A percentile compares a stretch with the other conserved stretches of the same genome.
Evolutionary conservation across 2,329 filamentous ascomycete genomes (phyloP).

Genomic region (Diaporthe longicolla): DNA sequence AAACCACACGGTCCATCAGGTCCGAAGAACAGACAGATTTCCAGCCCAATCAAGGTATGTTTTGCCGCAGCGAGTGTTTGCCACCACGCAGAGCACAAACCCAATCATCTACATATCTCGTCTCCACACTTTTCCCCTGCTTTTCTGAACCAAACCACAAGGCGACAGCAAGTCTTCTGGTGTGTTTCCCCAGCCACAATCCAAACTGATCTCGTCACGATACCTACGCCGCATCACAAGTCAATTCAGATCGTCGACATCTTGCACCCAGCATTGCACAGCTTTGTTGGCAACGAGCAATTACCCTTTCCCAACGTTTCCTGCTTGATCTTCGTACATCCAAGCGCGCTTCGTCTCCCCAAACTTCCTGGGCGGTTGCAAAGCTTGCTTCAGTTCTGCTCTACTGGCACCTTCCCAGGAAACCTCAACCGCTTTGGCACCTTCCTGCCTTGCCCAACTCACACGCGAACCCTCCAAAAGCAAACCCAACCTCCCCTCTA

Average conservation of each 20-base stretch:
- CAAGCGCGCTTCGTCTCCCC: not conserved
- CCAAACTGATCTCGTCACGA: not conserved
- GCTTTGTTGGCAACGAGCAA: not conserved
- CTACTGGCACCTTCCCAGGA: not conserved
- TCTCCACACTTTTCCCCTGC: not conserved
- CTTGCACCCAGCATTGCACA: not conserved
- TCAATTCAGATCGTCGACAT: too few species aligned
- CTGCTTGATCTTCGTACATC: not conserved
- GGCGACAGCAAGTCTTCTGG: not conserved
- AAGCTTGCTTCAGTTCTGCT: not conserved
- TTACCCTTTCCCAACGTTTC: not conserved
- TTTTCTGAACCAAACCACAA: not conserved
- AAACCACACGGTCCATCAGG: not conserved
- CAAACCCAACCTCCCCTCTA: not conserved
- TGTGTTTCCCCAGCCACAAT: not conserved
- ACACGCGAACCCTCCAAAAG: not conserved
- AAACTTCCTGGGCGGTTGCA: not conserved
- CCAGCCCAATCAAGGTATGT: slow-evolving; percentile 15
- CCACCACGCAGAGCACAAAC: not conserved
- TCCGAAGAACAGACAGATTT: not conserved
- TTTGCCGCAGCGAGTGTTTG: not conserved
- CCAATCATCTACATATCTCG: not conserved
- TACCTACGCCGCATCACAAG: not conserved
- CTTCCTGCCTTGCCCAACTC: not conserved
- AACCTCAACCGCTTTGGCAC: not conserved